Base-by-base conservation (phyloP, 805 yeast species). In the baker's yeast (Saccharomyces cerevisiae) region DNA sequence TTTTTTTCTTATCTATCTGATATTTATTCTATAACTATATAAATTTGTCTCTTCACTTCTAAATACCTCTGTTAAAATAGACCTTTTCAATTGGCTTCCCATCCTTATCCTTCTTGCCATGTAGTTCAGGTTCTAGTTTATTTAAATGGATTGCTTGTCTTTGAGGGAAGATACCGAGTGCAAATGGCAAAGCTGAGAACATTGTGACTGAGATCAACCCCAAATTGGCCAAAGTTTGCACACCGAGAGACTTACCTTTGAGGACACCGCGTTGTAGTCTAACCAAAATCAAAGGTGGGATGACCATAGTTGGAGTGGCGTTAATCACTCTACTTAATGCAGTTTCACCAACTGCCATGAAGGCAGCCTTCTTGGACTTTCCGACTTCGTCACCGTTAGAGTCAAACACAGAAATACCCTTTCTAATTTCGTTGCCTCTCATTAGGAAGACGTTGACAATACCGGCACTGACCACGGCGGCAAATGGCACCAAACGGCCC, bases 401-500 rank as follows among this genome's bases (percentile, higher is more conserved):
- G 67, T 84, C 87, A 60, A 73, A 85, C 0, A 87, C 94, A 46
- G 82, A 72, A 53, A 88, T 88, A 62, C 96, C 96, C 66, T 85
- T 86, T 62, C 82, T 83, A 66, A 94, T 84, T 72, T 94, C 99
- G 70, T 91, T 95, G 54, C 92, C 82, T 74, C 99, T 83, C 99
- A 94, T 94, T 56, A 95, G 78, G 65, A 89, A 89, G n/a, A 94
- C 97, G 62, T 94, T 94, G 43, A 90, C 96, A 32, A 94, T 77
- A 67, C 99, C 98, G 1, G 99, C 99, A 51, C 94, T 84, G 0
- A 91, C 97, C 36, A 94, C 99, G 1, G 99, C 99, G 0, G 98
- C 98, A 74, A 94, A 94, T 6, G 99, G 99, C 11, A 94, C 96
- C 54, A 94, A 77, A 61, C 99, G 84, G 46, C 91, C 85, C 53